Base-by-base conservation (phyloP, 805 yeast genomes). In the Wickerhamiella allomyrinae region DNA sequence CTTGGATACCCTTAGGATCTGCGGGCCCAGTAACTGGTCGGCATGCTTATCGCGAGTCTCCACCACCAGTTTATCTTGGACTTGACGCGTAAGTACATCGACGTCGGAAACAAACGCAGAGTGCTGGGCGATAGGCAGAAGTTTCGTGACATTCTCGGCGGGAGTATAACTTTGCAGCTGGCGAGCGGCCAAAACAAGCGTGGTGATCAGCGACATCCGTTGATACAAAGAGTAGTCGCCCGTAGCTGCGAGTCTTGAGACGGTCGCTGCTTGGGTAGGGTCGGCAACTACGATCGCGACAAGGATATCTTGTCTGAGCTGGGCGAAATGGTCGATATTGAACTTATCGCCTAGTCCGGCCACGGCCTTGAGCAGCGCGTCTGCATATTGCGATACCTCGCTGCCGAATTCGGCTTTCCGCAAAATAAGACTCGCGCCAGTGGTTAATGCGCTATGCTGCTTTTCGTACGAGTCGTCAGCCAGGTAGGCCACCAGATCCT, bases 191-290 rank as follows among this genome's bases (percentile, higher is more conserved):
- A 86, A 60, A 0, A 87, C 78, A 10, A 84, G 55, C 0, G 82
- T 63, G 4, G 87, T 73, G 15, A 91, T 58, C 7, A 87, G 65
- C 22, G 73, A 61, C 61, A 87, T 66, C 38, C 97, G 60, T 46
- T 79, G 87, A 46, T 81, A 91, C 15, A 91, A 57, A 0, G 94
- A 84, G 47, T 79, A 74, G 53, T 89, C 98, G 0, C 87, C 86
- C 0, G 70, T 66, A 27, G 74, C 62, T 14, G 86, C 61, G 14
- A 77, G 57, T 21, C 64, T 55, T 33, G 72, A 58, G 6, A 64
- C 51, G 6, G 60, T 50, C 8, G 57, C 47, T 0, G 77, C 55
- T 21, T 68, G 65, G 1, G 62, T 54, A 0, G 84, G 75, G 38
- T 67, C 67, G 0, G 76, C 64, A 0, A 71, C 76, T 14, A 82